Base-by-base conservation (phyloP, 2,329 filamentous ascomycete species). In the Fusarium hainanense region DNA sequence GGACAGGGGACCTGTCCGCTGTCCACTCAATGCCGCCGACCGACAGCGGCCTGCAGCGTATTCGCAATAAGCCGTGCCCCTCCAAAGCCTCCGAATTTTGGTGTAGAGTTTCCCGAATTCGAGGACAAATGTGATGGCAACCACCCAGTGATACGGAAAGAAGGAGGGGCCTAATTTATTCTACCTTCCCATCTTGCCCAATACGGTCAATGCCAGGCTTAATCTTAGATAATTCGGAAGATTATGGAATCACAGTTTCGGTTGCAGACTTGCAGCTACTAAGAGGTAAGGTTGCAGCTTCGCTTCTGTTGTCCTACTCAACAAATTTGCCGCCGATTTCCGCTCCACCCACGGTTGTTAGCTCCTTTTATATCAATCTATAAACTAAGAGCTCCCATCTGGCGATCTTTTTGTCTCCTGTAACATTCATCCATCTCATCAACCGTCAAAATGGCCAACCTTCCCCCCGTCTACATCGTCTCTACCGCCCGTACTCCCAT, bases 381-480 rank as follows among this genome's bases (percentile, higher is more conserved):
- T 59, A 57, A 63, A 66, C 59, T 54, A 14, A 51, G 41, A 51
- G 56, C 52, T 63, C 58, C 57, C 66, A n/a, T 44, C 44, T 34
- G 58, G 47, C 46, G 54, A 63, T 50, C 62, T 58, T 58, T 28
- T 48, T 32, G 28, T 21, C 44, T 55, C 52, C 60, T 56, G 55
- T 56, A 37, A 54, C 37, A 50, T 70, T 52, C 62, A 48, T 55
- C 64, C 51, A 42, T 48, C 34, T 7, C 48, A 62, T 63, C 58
- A 25, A 61, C 67, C 54, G 50, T 54, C 82, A 88, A 76, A 65
- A 97, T 97, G 93, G 87, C 93, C 79, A 89, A 88, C 74, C 88
- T 94, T 70, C 92, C 93, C 72, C 88, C 94, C 63, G 95, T 99
- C 73, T 99, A 99, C 85, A 98, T 99, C 78, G 94, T 98, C 78